Percentiles rank a stretch among this genome's conserved stretches.
phyloP scores from a whole-genome alignment of 441 rosid genomes.

The Euphorbia schlechtendalii region DNA sequence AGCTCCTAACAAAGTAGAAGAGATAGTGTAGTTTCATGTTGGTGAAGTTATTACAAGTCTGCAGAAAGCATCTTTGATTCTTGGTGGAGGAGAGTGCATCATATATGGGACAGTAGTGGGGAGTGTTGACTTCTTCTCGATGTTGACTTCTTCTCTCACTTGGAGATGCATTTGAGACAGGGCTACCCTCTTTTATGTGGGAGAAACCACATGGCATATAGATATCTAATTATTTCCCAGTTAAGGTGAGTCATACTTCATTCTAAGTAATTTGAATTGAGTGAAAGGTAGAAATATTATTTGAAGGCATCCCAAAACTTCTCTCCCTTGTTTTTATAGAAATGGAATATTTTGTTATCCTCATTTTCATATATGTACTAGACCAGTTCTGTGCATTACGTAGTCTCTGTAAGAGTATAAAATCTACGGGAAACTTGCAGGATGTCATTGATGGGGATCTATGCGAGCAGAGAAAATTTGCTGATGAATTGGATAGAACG shows the following conservation, averaged over 20 bases:
- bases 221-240: constrained; percentile 97
- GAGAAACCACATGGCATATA: constrained; percentile 87
- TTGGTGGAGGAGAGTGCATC: constrained; percentile 84
- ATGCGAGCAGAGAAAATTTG: constrained; percentile 93
- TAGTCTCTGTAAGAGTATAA: constrained; percentile 12
- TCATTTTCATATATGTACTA: not conserved
- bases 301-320: not conserved
- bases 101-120: constrained; percentile 96
- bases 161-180: constrained; percentile 97
- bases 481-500: constrained; percentile 90
- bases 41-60: constrained; percentile 78
- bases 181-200: constrained; percentile 94
- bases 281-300: not conserved
- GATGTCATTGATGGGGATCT: constrained; percentile 97
- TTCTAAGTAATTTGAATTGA: not conserved
- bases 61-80: constrained; percentile 90
- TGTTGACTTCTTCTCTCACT: constrained; percentile 92
- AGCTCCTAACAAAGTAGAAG: constrained; percentile 93
- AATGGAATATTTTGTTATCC: not conserved
- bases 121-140: constrained; percentile 82
- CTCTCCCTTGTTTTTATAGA: too few species aligned
- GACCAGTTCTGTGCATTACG: not conserved
- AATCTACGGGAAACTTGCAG: constrained; percentile 33
- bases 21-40: constrained; percentile 88
- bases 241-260: constrained; percentile 55